phyloP scores from a whole-genome alignment of 257 asterid genomes.

The Lantana camara region DNA sequence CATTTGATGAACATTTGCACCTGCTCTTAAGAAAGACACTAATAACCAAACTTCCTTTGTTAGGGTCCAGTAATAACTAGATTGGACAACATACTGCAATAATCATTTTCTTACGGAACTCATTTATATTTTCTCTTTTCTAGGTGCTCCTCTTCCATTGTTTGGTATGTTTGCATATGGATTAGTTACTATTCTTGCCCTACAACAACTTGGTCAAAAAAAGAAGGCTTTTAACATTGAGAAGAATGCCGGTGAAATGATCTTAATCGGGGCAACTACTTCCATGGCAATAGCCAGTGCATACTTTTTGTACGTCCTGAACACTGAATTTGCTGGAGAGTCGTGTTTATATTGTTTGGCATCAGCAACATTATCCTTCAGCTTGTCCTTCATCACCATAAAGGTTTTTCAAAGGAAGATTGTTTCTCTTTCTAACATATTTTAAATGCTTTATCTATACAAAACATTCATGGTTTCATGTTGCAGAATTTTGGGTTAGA shows the following conservation, averaged over 20 bases:
- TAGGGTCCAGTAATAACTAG: not conserved
- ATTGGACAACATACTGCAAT: constrained; percentile 17
- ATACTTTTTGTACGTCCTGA: constrained; percentile 63
- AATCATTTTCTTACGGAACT: constrained; percentile 20
- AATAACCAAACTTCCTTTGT: not conserved
- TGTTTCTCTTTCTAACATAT: constrained; percentile 1
- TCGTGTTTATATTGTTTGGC: constrained; percentile 64
- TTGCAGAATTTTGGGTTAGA: constrained; percentile 63
- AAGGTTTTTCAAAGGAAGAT: constrained; percentile 47
- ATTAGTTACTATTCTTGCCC: constrained; percentile 54
- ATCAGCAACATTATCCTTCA: constrained; percentile 61
- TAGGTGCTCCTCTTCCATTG: constrained; percentile 77
- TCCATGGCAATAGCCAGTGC: constrained; percentile 77
- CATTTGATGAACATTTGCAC: not conserved
- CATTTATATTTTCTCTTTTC: constrained; percentile 27
- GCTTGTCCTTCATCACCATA: constrained; percentile 56
- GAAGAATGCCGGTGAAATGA: constrained; percentile 38
- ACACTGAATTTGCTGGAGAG: constrained; percentile 61
- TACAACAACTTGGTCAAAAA: constrained; percentile 46
- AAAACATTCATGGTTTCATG: constrained; percentile 16
- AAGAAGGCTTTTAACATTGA: constrained; percentile 39
- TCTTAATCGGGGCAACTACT: constrained; percentile 56
- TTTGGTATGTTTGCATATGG: constrained; percentile 76
- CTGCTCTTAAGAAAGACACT: not conserved
- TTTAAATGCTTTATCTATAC: constrained; percentile 15